Conservation (phyloP, 768 basidiomycete genomes). For the Bullera alba region DNA sequence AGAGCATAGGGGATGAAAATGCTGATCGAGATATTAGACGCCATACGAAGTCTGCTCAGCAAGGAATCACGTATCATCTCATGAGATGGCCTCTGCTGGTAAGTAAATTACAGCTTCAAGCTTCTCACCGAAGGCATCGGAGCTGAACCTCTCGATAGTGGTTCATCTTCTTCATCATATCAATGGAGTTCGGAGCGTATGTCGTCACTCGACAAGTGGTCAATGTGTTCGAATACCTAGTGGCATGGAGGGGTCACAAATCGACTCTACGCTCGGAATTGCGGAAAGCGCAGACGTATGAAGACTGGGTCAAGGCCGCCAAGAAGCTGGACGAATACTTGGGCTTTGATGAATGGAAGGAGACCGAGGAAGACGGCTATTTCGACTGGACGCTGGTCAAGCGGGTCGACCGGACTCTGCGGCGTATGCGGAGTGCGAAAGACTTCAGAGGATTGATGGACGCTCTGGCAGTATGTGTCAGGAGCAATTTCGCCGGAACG, state of each 20-base stretch:
- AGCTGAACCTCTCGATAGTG: constrained; percentile 50
- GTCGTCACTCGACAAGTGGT: constrained; percentile 84
- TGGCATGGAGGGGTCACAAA: constrained; percentile 83
- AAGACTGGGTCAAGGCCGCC: constrained; percentile 87
- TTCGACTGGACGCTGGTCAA: constrained; percentile 74
- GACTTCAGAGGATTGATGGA: constrained; percentile 82
- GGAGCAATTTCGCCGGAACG: constrained; percentile 86
- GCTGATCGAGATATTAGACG: constrained; percentile 41
- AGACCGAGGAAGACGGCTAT: constrained; percentile 70
- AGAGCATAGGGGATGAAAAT: background rate
- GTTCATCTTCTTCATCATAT: constrained; percentile 77
- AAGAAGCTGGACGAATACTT: constrained; percentile 70
- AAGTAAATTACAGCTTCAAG: constrained; percentile 1
- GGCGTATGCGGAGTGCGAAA: constrained; percentile 61
- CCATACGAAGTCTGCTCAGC: constrained; percentile 45
- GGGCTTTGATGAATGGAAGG: constrained; percentile 84
- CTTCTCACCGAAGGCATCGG: background rate
- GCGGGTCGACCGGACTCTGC: constrained; percentile 66
- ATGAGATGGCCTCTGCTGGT: constrained; percentile 76
- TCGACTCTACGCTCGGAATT: constrained; percentile 68
- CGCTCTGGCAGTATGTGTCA: constrained; percentile 81
- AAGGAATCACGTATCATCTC: constrained; percentile 70
- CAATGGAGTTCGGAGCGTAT: constrained; percentile 68
- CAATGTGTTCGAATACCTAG: constrained; percentile 86
- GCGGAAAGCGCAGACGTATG: constrained; percentile 65